Base-by-base conservation (phyloP, 1,284 basidiomycete species). In the Ustilago trichophora region DNA sequence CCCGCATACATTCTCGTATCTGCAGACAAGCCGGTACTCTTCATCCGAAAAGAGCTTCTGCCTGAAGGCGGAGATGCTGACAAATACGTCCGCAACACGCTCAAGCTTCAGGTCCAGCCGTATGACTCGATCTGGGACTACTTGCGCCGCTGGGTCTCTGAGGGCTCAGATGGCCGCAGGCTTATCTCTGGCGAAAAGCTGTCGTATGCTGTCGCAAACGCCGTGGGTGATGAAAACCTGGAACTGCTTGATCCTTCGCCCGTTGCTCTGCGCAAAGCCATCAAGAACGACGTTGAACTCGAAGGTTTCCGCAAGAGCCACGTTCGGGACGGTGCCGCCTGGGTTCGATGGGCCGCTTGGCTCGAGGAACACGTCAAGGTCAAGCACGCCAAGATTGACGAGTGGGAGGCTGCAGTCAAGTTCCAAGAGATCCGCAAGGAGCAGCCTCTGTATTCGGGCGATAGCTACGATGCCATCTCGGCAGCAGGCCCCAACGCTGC, bases 291-390 rank as follows among this genome's bases (percentile, higher is more conserved):
- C 11, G 59, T 66, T 25, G 78, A 80, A 53, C 70, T 78, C 18
- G 46, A 56, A 2, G 76, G 78, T 9, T 67, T 80, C 64, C 59
- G 71, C 3, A 45, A 45, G 10, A 69, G 76, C 13, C 77, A 80
- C 46, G 43, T 72, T 9, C 76, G 77, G 18, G 78, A 80, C 55
- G 78, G 77, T 22, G 70, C 70, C 3, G 74, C 76, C 2, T 80
- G 78, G 78, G 77, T 58, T 9, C 48, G 56, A 4, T 80, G 78
- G 78, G 76, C 78, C 2, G 75, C 78, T 13, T 80, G 78, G 78
- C 72, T 80, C 51, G 78, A 80, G 34, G 69, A 77, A 22, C 50
- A 63, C 9, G 60, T 80, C 53, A 57, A 53, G 25, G 49, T 49
- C 16, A 64, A 62, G 40, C 50, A 59, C 9, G 47, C 33, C 10